Base-by-base conservation (phyloP, 805 yeast species). In the Wickerhamomyces alni region DNA sequence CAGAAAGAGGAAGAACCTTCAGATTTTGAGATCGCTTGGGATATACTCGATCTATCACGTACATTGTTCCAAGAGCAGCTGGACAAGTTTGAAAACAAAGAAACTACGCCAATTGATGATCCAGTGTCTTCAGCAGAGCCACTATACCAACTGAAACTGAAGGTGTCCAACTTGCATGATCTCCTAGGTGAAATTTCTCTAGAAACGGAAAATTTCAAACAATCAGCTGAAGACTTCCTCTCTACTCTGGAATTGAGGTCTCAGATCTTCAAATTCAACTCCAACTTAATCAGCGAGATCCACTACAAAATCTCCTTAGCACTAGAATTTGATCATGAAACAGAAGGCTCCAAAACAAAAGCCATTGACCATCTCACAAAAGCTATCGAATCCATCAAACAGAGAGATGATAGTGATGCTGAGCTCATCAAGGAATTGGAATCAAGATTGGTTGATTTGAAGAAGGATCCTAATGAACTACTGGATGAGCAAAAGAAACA, bases 1-100 rank as follows among this genome's bases (percentile, higher is more conserved):
- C 56, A 46, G 22, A 55, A 51, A 18, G 74, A 59, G 17, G 72
- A 66, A 25, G 75, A 75, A 30, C 84, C 80, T 46, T 70, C 78
- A 15, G 95, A 83, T 51, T 86, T 91, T 53, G 94, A 84, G 56
- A 75, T 81, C 15, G 95, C 96, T 0, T 85, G 96, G 93, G 93
- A 85, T 38, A 74, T 86, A 8, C 64, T 88, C 16, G 96, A 89
- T 55, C 66, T 86, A 30, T 74, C 96, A 2, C 72, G 96, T 45
- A 70, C 82, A 2, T 57, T 84, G 33, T 82, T 76, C 49, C 80
- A 76, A 54, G 16, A 41, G 63, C 63, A 41, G 51, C 50, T 30
- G 61, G 24, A 27, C 18, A 4, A 15, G 4, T 17, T 33, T 33
- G 19, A 27, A 6, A 29, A 59, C 22, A 53, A 63, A 40, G 19